These are phyloP conservation scores for Phyllachora maydis DNA, from an alignment of 2,329 filamentous ascomycete species.

Conservation along the genomic window DNA sequence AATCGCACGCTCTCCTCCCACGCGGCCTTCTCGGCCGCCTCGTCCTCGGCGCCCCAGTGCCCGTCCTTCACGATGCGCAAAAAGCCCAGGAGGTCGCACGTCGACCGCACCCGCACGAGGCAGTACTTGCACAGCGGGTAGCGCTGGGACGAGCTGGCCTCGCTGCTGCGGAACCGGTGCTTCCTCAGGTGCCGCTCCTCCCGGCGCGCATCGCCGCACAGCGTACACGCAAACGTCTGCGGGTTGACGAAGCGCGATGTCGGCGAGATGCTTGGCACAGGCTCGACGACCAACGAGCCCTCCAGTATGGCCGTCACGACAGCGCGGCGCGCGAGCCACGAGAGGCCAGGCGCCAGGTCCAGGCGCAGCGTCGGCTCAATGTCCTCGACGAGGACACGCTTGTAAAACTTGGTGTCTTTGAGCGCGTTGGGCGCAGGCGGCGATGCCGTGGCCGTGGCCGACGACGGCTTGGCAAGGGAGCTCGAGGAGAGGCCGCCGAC, in stretches of 20 bases:
- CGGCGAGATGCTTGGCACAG: constrained; percentile 39
- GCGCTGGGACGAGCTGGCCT: constrained; percentile 67
- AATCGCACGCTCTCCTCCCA: constrained; percentile 91
- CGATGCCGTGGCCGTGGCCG: too few relatives aligned
- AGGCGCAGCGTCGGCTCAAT: constrained; percentile 86
- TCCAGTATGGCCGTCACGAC: constrained; percentile 70
- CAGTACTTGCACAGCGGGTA: constrained; percentile 87
- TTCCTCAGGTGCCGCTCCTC: constrained; percentile 52
- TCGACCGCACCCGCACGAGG: constrained; percentile 60
- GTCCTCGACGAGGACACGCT: constrained; percentile 71
- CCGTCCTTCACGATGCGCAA: constrained; percentile 82
- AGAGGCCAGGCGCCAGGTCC: constrained; percentile 75
- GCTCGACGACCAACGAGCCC: constrained; percentile 76
- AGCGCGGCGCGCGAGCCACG: constrained; percentile 76
- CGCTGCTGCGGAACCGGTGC: constrained; percentile 76
- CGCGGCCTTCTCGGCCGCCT: constrained; percentile 66
- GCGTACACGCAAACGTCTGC: constrained; percentile 50
- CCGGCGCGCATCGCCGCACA: constrained; percentile 71
- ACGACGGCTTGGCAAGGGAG: constrained; percentile 26
- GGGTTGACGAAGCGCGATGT: constrained; percentile 27
- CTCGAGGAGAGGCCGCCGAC: constrained; percentile 16
- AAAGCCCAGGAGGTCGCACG: constrained; percentile 85
- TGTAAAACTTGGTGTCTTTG: constrained; percentile 88
- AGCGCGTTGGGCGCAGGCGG: too few relatives aligned
- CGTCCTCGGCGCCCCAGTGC: constrained; percentile 67